Evolutionary conservation across 345 rosid genomes (phyloP), one percentile per base, ranked within the genome.

Genomic region (Corchorus capsularis): DNA sequence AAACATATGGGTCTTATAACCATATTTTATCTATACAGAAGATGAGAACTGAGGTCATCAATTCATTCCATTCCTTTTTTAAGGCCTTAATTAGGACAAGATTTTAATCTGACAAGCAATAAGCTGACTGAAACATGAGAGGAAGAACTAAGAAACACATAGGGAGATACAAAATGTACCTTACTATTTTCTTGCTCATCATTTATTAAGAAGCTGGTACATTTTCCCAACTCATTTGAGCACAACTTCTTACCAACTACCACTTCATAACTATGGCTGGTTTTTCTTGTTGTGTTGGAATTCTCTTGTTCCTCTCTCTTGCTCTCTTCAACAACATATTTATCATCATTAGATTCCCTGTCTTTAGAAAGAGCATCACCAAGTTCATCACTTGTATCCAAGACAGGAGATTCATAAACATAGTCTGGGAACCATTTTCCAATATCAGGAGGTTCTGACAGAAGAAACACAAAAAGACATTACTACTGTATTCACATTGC

Each of bases 381-480:
- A 77, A 79, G 41, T 13, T 71, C 82, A 70, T 69, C 69, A 62
- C 47, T 65, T 62, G 79, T 79, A 14, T 68, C 71, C 62, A 81
- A 54, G 46, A 71, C 83, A 60, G 89, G 89, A 77, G 90, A 82
- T 68, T 84, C 73, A 54, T 85, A 83, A 68, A 37, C 85, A 78
- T 86, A 87, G 80, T 84, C 84, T 27, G 87, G 75, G 80, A 86
- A 89, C 93, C 92, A 91, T 72, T 78, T 83, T 79, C 79, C 82
- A 22, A 86, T 77, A 67, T 86, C 83, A 63, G 90, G 90, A 84
- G 93, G 90, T 79, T 87, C 94, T 91, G 78, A 70, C 11, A 76
- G 15, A 73, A 69, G 32, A 61, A 73, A n/a, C 35, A 32, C 71
- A 22, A 8, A 65, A 8, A 74, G 32, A 66, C 10, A 63, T 37